Evolutionary conservation across 345 rosid species (phyloP).

Genomic region (Trapa incisa): DNA sequence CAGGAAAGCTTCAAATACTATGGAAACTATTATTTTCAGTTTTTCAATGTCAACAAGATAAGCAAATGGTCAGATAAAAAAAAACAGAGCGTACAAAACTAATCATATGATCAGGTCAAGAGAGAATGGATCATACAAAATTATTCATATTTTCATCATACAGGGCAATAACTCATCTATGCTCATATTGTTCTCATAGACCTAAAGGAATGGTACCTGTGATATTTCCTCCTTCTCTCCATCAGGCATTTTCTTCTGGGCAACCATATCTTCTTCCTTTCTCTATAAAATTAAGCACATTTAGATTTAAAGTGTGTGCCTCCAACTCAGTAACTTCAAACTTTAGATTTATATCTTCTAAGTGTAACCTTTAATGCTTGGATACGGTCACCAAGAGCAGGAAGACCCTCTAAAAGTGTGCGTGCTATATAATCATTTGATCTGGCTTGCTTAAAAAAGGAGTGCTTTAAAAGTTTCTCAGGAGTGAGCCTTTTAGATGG

Average conservation of each 20-base stretch:
- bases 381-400: constrained; percentile 89
- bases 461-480: constrained; percentile 65
- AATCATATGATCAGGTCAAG: not conserved
- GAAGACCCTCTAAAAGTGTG: constrained; percentile 78
- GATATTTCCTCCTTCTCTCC: constrained; percentile 86
- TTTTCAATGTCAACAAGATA: not conserved
- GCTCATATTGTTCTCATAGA: not conserved
- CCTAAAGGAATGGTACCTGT: constrained; percentile 35
- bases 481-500: constrained; percentile 92
- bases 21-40: not conserved
- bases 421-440: constrained; percentile 74
- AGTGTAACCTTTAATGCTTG: constrained; percentile 61
- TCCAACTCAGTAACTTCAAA: not conserved
- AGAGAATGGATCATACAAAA: not conserved
- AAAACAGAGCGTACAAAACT: not conserved
- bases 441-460: constrained; percentile 96
- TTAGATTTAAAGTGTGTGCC: constrained; percentile 8
- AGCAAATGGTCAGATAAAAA: not conserved
- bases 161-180: not conserved
- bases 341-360: not conserved
- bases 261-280: constrained; percentile 98
- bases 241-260: constrained; percentile 97
- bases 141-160: too few species aligned
- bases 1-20: not conserved
- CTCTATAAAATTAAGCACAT: constrained; percentile 32